A percentile compares a stretch with the other conserved stretches of the same genome.
Evolutionary conservation across 129 eudicot genomes (phyloP).

Genomic region (Dittrichia graveolens): DNA sequence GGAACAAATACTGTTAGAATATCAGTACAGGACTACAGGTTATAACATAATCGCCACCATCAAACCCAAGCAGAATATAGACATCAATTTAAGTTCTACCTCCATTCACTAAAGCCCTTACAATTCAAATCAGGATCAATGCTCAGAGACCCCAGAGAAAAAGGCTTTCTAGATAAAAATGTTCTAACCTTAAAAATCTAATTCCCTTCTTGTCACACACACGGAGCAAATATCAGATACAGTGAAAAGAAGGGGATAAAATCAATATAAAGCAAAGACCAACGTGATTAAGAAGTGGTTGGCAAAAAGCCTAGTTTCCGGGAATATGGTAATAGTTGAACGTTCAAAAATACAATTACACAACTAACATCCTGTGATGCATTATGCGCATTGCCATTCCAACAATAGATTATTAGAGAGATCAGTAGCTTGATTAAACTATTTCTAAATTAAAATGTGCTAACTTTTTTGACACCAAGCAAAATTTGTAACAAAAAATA

Average conservation of each 20-base stretch:
- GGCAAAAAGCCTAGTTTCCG: background rate
- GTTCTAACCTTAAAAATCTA: background rate
- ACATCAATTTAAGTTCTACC: background rate
- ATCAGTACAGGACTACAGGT: background rate
- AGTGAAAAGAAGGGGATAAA: background rate
- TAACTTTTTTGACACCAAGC: background rate
- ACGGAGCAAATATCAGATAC: background rate
- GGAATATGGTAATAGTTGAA: slow-evolving; percentile 5
- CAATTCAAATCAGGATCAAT: background rate
- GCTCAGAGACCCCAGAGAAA: background rate
- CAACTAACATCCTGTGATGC: no score
- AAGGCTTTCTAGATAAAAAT: background rate
- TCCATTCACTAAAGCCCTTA: background rate
- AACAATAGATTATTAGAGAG: background rate
- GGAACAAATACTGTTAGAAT: no score
- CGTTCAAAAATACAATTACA: background rate
- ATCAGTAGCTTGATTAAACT: background rate
- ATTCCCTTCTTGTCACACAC: background rate
- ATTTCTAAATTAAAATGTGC: background rate
- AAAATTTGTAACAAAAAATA: background rate
- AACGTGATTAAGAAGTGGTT: background rate
- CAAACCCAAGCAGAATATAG: no score
- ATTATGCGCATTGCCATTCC: background rate
- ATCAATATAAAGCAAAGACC: background rate
- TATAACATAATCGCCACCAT: background rate